Evolutionary conservation across 495 filamentous ascomycete genomes (phyloP).

Genomic region (Annulohypoxylon bovei): DNA sequence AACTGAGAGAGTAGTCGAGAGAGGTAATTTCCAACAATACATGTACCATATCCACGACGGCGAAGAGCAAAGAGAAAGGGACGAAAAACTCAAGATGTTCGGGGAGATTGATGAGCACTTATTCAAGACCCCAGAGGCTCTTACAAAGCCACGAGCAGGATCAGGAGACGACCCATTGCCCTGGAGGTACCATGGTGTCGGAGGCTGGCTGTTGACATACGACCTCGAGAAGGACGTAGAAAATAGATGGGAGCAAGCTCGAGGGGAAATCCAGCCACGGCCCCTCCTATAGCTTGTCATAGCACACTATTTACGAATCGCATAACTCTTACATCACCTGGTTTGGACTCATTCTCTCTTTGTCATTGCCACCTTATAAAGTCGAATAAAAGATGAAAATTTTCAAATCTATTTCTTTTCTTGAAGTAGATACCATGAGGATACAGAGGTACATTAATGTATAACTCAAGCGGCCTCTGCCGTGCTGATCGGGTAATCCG

Average conservation of each 20-base stretch:
- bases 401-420: too few relatives aligned
- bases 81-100: constrained; percentile 57
- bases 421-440: too few relatives aligned
- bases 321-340: not conserved
- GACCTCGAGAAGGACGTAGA: constrained; percentile 64
- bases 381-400: too few relatives aligned
- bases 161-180: constrained; percentile 45
- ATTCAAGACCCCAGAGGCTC: constrained; percentile 42
- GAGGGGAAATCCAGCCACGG: not conserved
- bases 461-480: constrained; percentile 6
- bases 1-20: constrained; percentile 65
- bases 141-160: constrained; percentile 56
- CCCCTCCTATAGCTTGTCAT: constrained; percentile 15
- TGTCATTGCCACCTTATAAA: too few relatives aligned
- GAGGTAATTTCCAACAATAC: constrained; percentile 63
- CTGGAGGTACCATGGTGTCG: constrained; percentile 66
- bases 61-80: constrained; percentile 62
- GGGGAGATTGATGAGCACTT: constrained; percentile 41
- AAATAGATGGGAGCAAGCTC: constrained; percentile 45
- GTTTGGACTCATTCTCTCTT: not conserved
- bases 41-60: constrained; percentile 69
- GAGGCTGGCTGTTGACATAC: constrained; percentile 65
- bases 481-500: constrained; percentile 59
- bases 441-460: too few relatives aligned
- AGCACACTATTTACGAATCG: not conserved